Conservation (phyloP, 129 eudicot species). For the Flaveria linearis region DNA sequence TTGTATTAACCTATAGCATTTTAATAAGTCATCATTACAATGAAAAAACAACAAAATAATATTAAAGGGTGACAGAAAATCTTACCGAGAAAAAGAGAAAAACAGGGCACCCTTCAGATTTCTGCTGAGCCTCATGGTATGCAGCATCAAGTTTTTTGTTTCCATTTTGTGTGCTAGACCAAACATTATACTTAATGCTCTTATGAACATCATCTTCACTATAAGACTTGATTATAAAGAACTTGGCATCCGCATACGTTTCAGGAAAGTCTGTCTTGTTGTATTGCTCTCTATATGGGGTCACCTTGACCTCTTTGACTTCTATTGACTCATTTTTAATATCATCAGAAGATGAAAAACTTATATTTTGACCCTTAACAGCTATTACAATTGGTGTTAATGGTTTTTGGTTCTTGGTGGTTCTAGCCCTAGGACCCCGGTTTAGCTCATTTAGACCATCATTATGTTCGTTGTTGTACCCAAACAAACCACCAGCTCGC, state of each 20-base stretch:
- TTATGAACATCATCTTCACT: conserved; percentile 93
- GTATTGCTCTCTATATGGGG: conserved; percentile 57
- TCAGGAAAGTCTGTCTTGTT: conserved; percentile 66
- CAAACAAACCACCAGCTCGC: conserved; percentile 48
- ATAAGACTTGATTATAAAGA: conserved; percentile 69
- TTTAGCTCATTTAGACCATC: conserved; percentile 82
- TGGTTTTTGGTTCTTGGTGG: conserved; percentile 43
- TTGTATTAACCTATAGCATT: conserved; percentile 65
- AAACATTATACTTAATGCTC: conserved; percentile 77
- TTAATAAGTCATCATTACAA: neutral
- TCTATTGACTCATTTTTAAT: conserved; percentile 6
- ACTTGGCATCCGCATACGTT: conserved; percentile 57
- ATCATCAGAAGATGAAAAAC: conserved; percentile 20
- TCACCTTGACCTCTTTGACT: conserved; percentile 29
- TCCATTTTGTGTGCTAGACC: conserved; percentile 89
- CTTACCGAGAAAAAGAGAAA: conserved; percentile 80
- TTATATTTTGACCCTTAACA: conserved; percentile 58
- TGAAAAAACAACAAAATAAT: neutral
- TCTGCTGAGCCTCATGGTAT: conserved; percentile 68
- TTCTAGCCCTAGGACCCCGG: conserved; percentile 67
- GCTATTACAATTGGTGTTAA: conserved; percentile 35
- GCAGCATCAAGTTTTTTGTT: conserved; percentile 85
- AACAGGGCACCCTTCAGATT: conserved; percentile 62
- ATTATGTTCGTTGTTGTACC: conserved; percentile 49
- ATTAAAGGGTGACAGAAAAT: neutral